Conservation (phyloP, 2,329 filamentous ascomycete genomes). For the Aspergillus sergii region DNA sequence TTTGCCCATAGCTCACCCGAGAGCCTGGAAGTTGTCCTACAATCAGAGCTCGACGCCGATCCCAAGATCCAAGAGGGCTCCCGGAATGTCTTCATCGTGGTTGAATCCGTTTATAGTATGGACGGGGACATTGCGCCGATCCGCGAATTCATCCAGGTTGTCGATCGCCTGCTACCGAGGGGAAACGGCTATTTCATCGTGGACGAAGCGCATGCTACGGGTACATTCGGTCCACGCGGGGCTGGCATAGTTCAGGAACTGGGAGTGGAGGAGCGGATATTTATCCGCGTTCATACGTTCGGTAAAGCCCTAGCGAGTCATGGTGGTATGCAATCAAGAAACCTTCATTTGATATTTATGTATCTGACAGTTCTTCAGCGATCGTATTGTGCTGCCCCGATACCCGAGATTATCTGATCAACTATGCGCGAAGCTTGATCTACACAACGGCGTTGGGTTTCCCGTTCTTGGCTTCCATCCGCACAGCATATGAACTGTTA, state of each 20-base stretch:
- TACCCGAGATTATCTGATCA: slow-evolving; percentile 68
- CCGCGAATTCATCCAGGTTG: slow-evolving; percentile 58
- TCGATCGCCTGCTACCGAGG: slow-evolving; percentile 58
- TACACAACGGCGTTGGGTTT: slow-evolving; percentile 72
- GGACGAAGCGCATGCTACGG: slow-evolving; percentile 60
- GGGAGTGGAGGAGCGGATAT: slow-evolving; percentile 54
- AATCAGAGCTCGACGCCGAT: slow-evolving; percentile 33
- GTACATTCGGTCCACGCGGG: slow-evolving; percentile 53
- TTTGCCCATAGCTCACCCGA: slow-evolving; percentile 53
- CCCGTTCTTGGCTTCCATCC: slow-evolving; percentile 62
- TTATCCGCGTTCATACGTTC: slow-evolving; percentile 55
- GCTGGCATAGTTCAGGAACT: slow-evolving; percentile 53
- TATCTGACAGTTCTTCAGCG: slow-evolving; percentile 42
- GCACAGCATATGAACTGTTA: slow-evolving; percentile 61
- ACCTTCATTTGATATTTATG: slow-evolving; percentile 8
- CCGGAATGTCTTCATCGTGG: slow-evolving; percentile 65
- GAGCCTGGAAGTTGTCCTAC: slow-evolving; percentile 43
- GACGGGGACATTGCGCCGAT: slow-evolving; percentile 74
- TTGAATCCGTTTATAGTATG: slow-evolving; percentile 80
- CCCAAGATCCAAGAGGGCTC: slow-evolving; percentile 38
- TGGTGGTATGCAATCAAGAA: slow-evolving; percentile 59
- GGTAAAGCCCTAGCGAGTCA: slow-evolving; percentile 62
- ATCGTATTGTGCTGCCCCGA: slow-evolving; percentile 64
- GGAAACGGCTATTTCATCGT: slow-evolving; percentile 60
- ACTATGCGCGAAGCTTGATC: slow-evolving; percentile 74